Evolutionary conservation across 441 rosid genomes (phyloP).

Genomic region (Brassica balearica): DNA sequence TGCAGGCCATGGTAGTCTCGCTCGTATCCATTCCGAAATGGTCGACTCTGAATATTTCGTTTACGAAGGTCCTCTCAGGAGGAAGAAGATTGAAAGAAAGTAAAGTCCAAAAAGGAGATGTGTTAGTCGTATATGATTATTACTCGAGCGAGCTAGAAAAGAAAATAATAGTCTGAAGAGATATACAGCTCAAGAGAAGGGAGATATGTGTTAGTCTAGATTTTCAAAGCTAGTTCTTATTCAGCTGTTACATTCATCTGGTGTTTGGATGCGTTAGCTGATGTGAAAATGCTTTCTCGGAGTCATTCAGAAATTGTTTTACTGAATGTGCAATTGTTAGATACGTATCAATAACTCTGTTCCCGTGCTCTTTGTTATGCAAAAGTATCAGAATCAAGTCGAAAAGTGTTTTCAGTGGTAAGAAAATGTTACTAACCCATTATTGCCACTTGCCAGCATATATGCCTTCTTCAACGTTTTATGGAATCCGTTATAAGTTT

Average conservation of each 20-base stretch:
- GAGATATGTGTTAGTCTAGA: too few species aligned
- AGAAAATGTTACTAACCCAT: not conserved
- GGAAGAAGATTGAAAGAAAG: not conserved
- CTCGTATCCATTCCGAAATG: constrained; percentile 12
- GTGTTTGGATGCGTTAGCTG: not conserved
- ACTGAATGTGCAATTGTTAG: constrained; percentile 15
- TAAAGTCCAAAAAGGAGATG: too few species aligned
- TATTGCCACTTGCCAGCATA: not conserved
- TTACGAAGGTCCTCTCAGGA: not conserved
- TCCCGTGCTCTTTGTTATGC: constrained; percentile 40
- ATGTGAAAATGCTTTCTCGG: not conserved
- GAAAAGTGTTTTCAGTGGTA: not conserved
- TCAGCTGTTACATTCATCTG: too few species aligned
- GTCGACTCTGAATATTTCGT: not conserved
- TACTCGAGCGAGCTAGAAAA: too few species aligned
- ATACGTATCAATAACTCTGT: constrained; percentile 22
- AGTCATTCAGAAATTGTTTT: not conserved
- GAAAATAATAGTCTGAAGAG: too few species aligned
- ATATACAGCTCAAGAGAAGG: too few species aligned
- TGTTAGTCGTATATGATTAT: too few species aligned
- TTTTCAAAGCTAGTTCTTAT: too few species aligned
- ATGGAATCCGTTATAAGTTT: too few species aligned
- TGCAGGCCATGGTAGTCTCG: not conserved
- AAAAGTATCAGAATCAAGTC: constrained; percentile 53
- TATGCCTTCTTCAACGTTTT: not conserved